Conservation (phyloP, 2,329 filamentous ascomycete species). For the Epichloe bromicola region DNA sequence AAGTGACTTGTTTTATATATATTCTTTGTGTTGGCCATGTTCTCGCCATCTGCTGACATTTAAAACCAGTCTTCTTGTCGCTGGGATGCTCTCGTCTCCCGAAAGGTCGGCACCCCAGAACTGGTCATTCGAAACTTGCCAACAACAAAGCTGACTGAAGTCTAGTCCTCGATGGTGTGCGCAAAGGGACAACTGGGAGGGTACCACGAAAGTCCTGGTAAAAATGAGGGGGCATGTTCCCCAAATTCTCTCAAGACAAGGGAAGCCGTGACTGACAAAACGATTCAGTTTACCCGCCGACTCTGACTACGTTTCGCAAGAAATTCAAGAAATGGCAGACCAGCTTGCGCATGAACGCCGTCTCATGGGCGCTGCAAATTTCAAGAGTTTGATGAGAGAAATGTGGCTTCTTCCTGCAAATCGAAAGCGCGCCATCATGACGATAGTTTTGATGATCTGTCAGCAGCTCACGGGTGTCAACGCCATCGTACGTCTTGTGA, state of each 20-base stretch:
- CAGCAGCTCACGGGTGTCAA: conserved; percentile 59
- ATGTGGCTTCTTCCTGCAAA: conserved; percentile 50
- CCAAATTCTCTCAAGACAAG: not conserved
- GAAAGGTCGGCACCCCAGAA: conserved; percentile 21
- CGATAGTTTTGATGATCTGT: conserved; percentile 48
- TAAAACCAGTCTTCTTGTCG: conserved; percentile 31
- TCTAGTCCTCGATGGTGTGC: conserved; percentile 54
- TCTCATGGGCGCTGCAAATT: conserved; percentile 38
- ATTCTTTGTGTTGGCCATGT: not conserved
- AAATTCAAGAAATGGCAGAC: conserved; percentile 46
- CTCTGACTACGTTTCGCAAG: conserved; percentile 42
- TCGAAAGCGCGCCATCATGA: conserved; percentile 50
- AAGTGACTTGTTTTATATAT: conserved; percentile 6
- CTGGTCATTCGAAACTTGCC: too few relatives aligned
- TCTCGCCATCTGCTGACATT: not conserved
- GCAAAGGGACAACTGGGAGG: conserved; percentile 54
- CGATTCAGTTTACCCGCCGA: conserved; percentile 32
- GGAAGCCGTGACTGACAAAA: not conserved
- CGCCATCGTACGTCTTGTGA: conserved; percentile 28
- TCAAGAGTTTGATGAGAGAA: conserved; percentile 48
- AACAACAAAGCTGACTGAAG: conserved; percentile 10
- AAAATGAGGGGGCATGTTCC: conserved; percentile 27
- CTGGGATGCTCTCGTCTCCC: conserved; percentile 47
- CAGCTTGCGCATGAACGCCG: conserved; percentile 51
- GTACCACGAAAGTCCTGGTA: conserved; percentile 41